phyloP scores from a whole-genome alignment of 768 basidiomycete genomes.

The Candolleomyces efflorescens region DNA sequence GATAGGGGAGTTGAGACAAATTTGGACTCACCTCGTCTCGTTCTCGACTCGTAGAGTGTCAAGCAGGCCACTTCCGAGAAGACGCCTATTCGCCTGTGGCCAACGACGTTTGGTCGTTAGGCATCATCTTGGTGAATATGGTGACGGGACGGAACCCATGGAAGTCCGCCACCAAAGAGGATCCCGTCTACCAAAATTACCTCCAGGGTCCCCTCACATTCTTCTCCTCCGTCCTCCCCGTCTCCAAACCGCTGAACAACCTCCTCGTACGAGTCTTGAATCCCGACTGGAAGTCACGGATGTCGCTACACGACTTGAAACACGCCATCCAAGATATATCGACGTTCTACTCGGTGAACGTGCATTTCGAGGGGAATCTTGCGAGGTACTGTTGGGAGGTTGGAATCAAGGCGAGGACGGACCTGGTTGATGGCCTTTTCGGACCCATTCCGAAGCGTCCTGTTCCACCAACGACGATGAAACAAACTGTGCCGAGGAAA shows the following conservation, averaged over 20 bases:
- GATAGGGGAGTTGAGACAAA: not conserved
- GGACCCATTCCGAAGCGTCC: not conserved
- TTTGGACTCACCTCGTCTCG: not conserved
- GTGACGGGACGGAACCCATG: slow-evolving; percentile 94
- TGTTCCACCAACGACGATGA: slow-evolving; percentile 1
- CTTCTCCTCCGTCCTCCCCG: slow-evolving; percentile 81
- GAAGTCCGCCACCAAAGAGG: slow-evolving; percentile 79
- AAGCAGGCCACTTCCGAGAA: slow-evolving; percentile 62
- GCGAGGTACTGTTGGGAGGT: slow-evolving; percentile 77
- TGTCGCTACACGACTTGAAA: slow-evolving; percentile 53
- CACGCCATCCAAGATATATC: slow-evolving; percentile 50
- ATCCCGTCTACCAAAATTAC: slow-evolving; percentile 89
- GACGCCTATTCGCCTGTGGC: slow-evolving; percentile 78
- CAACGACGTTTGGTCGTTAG: slow-evolving; percentile 96
- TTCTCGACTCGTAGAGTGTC: slow-evolving; percentile 63
- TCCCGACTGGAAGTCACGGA: slow-evolving; percentile 57
- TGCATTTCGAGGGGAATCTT: slow-evolving; percentile 77
- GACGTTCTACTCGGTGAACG: slow-evolving; percentile 70
- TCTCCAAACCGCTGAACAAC: slow-evolving; percentile 69
- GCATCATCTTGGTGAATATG: slow-evolving; percentile 94
- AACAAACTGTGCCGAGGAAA: not conserved
- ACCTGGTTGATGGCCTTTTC: not conserved
- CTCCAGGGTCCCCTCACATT: slow-evolving; percentile 71
- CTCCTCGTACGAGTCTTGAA: slow-evolving; percentile 72
- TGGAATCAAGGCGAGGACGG: slow-evolving; percentile 23